Evolutionary conservation across 441 rosid genomes (phyloP).

Genomic region (Gossypium davidsonii): DNA sequence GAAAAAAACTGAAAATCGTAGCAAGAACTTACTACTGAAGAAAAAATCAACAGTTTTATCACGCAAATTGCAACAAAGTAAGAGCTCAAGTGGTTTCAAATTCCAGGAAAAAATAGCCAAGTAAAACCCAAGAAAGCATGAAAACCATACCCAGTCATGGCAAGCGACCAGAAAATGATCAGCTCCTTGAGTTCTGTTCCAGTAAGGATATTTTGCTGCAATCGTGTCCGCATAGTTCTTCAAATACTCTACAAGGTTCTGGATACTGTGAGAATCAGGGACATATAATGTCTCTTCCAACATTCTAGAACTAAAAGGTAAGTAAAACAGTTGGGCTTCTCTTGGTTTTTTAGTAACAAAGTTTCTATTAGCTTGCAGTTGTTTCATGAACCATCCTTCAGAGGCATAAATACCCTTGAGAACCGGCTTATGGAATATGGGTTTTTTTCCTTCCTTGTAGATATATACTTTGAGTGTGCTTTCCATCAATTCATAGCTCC

Average conservation of each 20-base stretch:
- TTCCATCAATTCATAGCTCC: conserved; percentile 95
- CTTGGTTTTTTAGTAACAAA: conserved; percentile 53
- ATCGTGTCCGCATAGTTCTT: conserved; percentile 53
- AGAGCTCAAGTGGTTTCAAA: background rate
- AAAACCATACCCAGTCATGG: conserved; percentile 79
- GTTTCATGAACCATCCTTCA: conserved; percentile 97
- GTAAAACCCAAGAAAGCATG: background rate
- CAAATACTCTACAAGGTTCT: conserved; percentile 48
- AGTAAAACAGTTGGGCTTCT: conserved; percentile 79
- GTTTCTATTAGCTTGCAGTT: conserved; percentile 49
- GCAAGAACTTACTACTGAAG: background rate
- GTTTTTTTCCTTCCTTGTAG: conserved; percentile 76
- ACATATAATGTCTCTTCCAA: conserved; percentile 58
- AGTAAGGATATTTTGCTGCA: conserved; percentile 57
- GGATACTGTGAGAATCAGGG: conserved; percentile 52
- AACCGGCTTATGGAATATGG: conserved; percentile 56
- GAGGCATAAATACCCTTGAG: conserved; percentile 87
- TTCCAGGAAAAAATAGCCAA: background rate
- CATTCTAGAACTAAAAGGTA: conserved; percentile 81
- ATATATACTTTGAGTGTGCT: conserved; percentile 61
- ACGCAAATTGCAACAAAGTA: background rate
- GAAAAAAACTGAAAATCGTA: background rate
- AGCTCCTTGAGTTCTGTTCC: conserved; percentile 81
- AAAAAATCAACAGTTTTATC: background rate
- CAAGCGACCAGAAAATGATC: conserved; percentile 96